Conservation (phyloP, 495 filamentous ascomycete species). For the Penicillium cosmopolitanum region DNA sequence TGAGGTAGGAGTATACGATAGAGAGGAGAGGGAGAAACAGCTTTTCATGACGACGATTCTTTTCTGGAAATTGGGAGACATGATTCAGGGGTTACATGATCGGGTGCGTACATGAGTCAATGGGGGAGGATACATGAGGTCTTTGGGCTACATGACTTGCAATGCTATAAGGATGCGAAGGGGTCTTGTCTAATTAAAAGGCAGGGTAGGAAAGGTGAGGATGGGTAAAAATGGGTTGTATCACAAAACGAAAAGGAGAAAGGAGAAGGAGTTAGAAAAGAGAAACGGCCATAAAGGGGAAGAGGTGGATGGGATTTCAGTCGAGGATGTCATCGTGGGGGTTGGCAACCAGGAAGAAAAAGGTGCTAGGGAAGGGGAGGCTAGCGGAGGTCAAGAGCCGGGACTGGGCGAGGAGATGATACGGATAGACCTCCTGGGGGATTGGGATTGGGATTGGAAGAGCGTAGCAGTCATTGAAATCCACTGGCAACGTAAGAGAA, state of each 20-base stretch:
- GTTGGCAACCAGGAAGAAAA: neutral
- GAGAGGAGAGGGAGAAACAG: slow-evolving; percentile 22
- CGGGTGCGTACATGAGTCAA: slow-evolving; percentile 21
- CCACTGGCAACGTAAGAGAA: neutral
- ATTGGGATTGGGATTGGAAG: neutral
- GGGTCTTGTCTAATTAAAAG: slow-evolving; percentile 53
- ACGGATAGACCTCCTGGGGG: neutral
- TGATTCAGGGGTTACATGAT: slow-evolving; percentile 20
- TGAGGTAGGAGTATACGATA: slow-evolving; percentile 36
- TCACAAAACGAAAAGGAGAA: slow-evolving; percentile 16
- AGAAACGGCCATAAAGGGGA: slow-evolving; percentile 39
- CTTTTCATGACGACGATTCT: slow-evolving; percentile 46
- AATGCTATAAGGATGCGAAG: slow-evolving; percentile 37
- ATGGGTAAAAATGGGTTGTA: slow-evolving; percentile 23
- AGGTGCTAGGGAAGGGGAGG: slow-evolving; percentile 17
- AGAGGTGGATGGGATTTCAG: slow-evolving; percentile 30
- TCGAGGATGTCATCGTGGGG: slow-evolving; percentile 30
- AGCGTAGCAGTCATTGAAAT: slow-evolving; percentile 1
- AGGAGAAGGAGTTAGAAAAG: slow-evolving; percentile 14
- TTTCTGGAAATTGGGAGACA: slow-evolving; percentile 21
- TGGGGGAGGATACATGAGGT: slow-evolving; percentile 50
- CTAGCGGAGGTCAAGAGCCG: slow-evolving; percentile 14
- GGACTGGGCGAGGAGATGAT: neutral
- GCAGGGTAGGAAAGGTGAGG: slow-evolving; percentile 28
- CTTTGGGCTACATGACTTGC: slow-evolving; percentile 54